Percentiles rank a stretch among this genome's conserved stretches.
Evolutionary conservation across 2,329 filamentous ascomycete species (phyloP).

Genomic region (Aspergillus candidus): DNA sequence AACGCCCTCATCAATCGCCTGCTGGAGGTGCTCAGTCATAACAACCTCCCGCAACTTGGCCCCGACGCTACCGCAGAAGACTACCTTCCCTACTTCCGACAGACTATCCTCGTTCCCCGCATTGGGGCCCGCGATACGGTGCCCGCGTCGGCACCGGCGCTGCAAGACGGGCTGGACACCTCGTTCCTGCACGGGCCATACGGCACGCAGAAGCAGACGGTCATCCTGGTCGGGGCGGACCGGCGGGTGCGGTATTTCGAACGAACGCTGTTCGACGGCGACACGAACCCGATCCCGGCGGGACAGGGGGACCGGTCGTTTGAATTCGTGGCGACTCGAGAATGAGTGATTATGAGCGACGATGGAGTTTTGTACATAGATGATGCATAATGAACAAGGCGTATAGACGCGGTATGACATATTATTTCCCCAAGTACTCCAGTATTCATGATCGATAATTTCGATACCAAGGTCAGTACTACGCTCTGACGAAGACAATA

Average conservation of each 20-base stretch:
- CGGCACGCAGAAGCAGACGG: slow-evolving; percentile 59
- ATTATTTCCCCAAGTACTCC: too few relatives aligned
- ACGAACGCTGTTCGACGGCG: slow-evolving; percentile 53
- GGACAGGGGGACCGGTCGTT: slow-evolving; percentile 44
- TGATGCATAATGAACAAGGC: too few relatives aligned
- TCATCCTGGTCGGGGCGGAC: slow-evolving; percentile 52
- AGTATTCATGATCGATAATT: too few relatives aligned
- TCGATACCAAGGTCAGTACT: too few relatives aligned
- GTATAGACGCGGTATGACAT: too few relatives aligned
- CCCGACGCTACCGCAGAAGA: slow-evolving; percentile 47
- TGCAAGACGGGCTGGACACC: slow-evolving; percentile 20
- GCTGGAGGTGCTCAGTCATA: slow-evolving; percentile 47
- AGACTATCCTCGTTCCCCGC: slow-evolving; percentile 56
- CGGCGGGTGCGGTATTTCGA: slow-evolving; percentile 58
- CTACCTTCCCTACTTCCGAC: slow-evolving; percentile 51
- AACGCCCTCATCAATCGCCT: slow-evolving; percentile 45
- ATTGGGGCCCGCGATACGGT: slow-evolving; percentile 45
- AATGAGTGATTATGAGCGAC: background rate
- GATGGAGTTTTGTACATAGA: too few relatives aligned
- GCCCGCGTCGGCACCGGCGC: slow-evolving; percentile 20
- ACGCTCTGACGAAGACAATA: too few relatives aligned
- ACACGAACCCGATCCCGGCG: slow-evolving; percentile 43
- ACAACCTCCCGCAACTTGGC: slow-evolving; percentile 44
- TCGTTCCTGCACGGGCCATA: slow-evolving; percentile 47
- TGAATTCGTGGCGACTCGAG: slow-evolving; percentile 23